Evolutionary conservation across 495 filamentous ascomycete genomes (phyloP), one percentile per base, ranked within the genome.

Genomic region (Xylaria grammica): DNA sequence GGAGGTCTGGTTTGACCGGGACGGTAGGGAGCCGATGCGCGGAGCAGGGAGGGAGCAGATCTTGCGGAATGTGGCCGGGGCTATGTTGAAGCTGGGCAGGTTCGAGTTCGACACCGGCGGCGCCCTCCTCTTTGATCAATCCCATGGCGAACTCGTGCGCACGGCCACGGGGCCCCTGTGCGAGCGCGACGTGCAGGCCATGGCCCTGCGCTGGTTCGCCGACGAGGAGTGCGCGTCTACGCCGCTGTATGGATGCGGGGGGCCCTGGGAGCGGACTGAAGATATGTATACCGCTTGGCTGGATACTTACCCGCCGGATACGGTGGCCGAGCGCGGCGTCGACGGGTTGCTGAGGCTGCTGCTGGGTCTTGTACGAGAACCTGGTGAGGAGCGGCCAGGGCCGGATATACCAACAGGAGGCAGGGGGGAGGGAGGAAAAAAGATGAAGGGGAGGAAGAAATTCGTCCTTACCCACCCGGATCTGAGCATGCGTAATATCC

Each of bases 381-480:
- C 53, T 40, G 34, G 1, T 10, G 10, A 5, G 11, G 6, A 36
- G 11, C 11, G 6, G 34, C 11, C 34, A 11, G 11, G 6, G 34
- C 6, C 5, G 34, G 5, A 11, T 36, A 11, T 36, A 5, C 34
- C 20, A 7, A n/a, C n/a, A n/a, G 5, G 9, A 2, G 2, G 42
- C 4, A 30, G 3, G 17, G 5, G 1, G 4, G 40, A 30, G 15
- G 56, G n/a, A n/a, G 24, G 9, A 10, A 20, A 24, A 38, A 13
- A 22, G 22, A 13, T 22, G 13, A 30, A 6, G 10, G 4, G 3
- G 38, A 19, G 30, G n/a, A 36, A 38, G 42, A 45, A 26, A 42
- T 72, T 72, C 45, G 70, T 72, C 5, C 60, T 72, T 8, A 40
- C 67, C 6, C 70, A 72, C n/a, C 51, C 67, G 20, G 54, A 59